A percentile compares a stretch with the other conserved stretches of the same genome.
phyloP scores from a whole-genome alignment of 1,284 basidiomycete species.

The Apiotrichum laibachii region DNA sequence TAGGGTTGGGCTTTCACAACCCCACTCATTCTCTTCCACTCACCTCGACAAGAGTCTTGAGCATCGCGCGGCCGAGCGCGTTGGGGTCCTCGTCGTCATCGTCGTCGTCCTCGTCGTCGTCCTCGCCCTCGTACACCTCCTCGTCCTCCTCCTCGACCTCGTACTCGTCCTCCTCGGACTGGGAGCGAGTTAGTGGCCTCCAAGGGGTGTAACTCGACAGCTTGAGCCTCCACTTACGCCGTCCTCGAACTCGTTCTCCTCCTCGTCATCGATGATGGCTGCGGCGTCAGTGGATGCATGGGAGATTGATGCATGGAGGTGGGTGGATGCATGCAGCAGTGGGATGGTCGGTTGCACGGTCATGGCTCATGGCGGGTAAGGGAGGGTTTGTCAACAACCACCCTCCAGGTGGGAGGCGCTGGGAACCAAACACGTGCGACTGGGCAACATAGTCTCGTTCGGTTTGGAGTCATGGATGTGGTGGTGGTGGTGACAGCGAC shows the following conservation, averaged over 20 bases:
- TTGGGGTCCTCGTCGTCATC: constrained; percentile 22
- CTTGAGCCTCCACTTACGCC: background rate
- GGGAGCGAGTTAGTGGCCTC: background rate
- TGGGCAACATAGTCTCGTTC: too few relatives aligned
- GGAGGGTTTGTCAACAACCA: background rate
- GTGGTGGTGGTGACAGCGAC: background rate
- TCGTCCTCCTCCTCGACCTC: constrained; percentile 23
- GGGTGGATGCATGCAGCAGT: background rate
- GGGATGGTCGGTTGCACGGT: background rate
- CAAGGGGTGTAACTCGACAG: background rate
- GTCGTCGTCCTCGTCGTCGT: constrained; percentile 14
- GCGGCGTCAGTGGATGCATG: too few relatives aligned
- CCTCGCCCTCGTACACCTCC: constrained; percentile 11
- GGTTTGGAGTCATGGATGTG: too few relatives aligned
- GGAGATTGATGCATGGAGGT: too few relatives aligned
- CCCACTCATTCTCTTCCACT: background rate
- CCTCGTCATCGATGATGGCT: constrained; percentile 3
- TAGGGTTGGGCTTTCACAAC: too few relatives aligned
- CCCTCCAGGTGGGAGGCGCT: background rate
- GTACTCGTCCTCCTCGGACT: constrained; percentile 15
- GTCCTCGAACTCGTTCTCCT: constrained; percentile 5
- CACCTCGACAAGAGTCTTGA: constrained; percentile 20
- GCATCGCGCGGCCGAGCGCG: constrained; percentile 19
- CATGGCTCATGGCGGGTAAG: too few relatives aligned
- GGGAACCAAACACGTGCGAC: background rate